Conservation (phyloP, 495 filamentous ascomycete species). For the Hypoxylon fragiforme region DNA sequence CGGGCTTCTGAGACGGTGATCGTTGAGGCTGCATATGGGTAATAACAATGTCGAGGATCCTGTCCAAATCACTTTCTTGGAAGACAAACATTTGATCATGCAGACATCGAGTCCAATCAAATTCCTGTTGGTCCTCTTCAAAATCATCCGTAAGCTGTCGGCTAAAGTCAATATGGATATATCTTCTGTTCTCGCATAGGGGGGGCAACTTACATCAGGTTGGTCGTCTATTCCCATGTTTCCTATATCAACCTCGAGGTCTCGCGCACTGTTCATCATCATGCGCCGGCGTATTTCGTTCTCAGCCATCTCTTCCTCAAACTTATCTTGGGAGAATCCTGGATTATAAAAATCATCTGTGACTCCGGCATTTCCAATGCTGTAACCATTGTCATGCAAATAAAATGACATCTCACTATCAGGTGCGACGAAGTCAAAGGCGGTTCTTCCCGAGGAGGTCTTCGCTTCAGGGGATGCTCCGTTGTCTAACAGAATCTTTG, state of each 20-base stretch:
- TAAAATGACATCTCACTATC: constrained; percentile 97
- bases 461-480: constrained; percentile 95
- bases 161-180: constrained; percentile 16
- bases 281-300: constrained; percentile 94
- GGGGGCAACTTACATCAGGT: constrained; percentile 68
- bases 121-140: constrained; percentile 89
- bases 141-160: constrained; percentile 83
- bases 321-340: constrained; percentile 88
- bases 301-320: constrained; percentile 97
- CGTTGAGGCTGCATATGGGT: constrained; percentile 98
- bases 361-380: constrained; percentile 83
- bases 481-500: constrained; percentile 86
- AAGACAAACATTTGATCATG: constrained; percentile 99
- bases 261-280: constrained; percentile 99
- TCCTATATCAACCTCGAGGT: constrained; percentile 94
- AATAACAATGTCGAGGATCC: constrained; percentile 92
- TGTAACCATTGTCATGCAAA: constrained; percentile 89
- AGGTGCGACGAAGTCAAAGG: constrained; percentile 91
- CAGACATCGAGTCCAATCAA: constrained; percentile 94
- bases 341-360: constrained; percentile 93
- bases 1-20: constrained; percentile 93
- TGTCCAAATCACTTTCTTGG: constrained; percentile 86
- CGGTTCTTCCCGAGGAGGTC: constrained; percentile 91
- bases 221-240: constrained; percentile 96
- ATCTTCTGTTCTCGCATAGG: neutral